Conservation (phyloP, 2,329 filamentous ascomycete species). For the Nothophaeocryptopus gaeumannii region DNA sequence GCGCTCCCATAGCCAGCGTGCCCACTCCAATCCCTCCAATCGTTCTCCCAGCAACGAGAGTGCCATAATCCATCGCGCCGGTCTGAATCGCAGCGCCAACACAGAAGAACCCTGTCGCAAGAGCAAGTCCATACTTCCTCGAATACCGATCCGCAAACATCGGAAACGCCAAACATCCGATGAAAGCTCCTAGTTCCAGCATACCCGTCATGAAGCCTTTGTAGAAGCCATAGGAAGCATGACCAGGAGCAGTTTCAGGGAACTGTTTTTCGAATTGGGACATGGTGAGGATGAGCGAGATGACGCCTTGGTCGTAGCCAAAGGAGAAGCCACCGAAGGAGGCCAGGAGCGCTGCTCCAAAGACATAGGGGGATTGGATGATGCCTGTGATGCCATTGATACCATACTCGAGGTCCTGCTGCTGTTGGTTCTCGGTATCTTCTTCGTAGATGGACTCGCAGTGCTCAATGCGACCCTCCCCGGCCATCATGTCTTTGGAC, state of each 20-base stretch:
- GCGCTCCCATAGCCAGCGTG: conserved; percentile 19
- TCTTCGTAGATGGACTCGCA: no score
- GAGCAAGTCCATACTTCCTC: conserved; percentile 39
- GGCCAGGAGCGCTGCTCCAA: conserved; percentile 24
- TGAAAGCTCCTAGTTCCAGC: conserved; percentile 38
- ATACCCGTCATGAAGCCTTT: conserved; percentile 43
- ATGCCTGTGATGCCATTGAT: not conserved
- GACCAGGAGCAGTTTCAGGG: conserved; percentile 28
- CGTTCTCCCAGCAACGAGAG: conserved; percentile 23
- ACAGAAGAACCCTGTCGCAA: conserved; percentile 34
- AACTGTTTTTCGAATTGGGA: conserved; percentile 39
- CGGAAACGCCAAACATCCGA: conserved; percentile 22
- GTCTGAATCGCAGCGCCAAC: conserved; percentile 43
- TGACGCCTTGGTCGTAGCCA: conserved; percentile 35
- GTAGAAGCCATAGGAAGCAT: conserved; percentile 30
- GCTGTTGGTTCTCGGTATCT: no score
- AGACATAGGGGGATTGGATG: not conserved
- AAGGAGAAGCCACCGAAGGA: conserved; percentile 42
- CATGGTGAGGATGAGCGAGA: conserved; percentile 45
- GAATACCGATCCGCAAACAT: conserved; percentile 39
- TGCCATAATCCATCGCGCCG: conserved; percentile 19
- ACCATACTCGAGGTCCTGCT: not conserved
- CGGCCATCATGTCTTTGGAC: no score
- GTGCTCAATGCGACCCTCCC: no score
- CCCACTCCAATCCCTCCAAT: conserved; percentile 26